Evolutionary conservation across 2,329 filamentous ascomycete species (phyloP).

Genomic region (Beauveria bassiana): DNA sequence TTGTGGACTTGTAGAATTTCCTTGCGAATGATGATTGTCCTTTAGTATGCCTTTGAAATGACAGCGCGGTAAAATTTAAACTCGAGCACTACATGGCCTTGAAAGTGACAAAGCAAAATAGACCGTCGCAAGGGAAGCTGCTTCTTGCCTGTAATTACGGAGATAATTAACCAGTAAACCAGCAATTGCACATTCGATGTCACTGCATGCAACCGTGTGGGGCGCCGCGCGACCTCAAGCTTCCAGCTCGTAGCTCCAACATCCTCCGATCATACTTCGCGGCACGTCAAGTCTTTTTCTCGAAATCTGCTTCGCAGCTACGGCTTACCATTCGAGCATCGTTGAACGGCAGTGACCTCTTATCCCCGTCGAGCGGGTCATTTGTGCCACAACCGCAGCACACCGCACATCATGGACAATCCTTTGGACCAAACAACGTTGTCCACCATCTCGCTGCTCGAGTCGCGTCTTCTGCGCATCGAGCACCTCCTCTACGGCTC

Average conservation of each 20-base stretch:
- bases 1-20: neutral
- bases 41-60: neutral
- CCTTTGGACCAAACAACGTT: constrained; percentile 45
- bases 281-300: neutral
- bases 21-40: neutral
- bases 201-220: neutral
- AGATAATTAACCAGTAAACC: too few relatives aligned
- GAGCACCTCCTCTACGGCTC: constrained; percentile 52
- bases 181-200: neutral
- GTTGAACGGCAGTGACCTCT: neutral
- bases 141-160: too few relatives aligned
- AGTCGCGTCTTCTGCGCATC: constrained; percentile 50
- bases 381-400: neutral
- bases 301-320: neutral
- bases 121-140: too few relatives aligned
- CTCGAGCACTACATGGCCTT: too few relatives aligned
- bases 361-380: neutral
- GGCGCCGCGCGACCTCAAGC: neutral
- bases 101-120: too few relatives aligned
- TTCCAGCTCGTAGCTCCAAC: neutral
- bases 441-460: constrained; percentile 48
- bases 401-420: constrained; percentile 21
- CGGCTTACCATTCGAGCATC: too few relatives aligned
- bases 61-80: too few relatives aligned
- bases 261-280: neutral